Evolutionary conservation across 345 rosid genomes (phyloP).

Genomic region (Salix purpurea): DNA sequence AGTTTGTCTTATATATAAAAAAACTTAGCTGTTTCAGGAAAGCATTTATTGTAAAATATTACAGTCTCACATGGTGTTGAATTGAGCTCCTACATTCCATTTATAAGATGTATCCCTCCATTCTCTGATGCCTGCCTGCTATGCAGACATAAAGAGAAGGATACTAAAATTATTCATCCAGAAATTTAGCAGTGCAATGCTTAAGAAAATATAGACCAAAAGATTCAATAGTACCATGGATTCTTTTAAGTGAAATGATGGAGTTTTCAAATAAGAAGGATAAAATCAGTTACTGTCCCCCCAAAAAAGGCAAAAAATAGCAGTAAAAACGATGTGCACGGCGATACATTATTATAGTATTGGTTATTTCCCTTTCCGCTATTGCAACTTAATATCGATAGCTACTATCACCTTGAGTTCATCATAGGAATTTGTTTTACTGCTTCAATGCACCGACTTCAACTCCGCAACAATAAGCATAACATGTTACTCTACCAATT

Average conservation of each 20-base stretch:
- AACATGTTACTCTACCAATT: neutral
- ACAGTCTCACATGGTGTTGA: neutral
- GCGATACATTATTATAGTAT: neutral
- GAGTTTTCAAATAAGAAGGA: no score
- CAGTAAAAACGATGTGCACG: neutral
- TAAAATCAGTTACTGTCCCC: no score
- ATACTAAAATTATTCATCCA: neutral
- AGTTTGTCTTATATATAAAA: neutral
- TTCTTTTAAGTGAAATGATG: neutral
- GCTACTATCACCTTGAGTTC: neutral
- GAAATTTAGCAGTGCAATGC: neutral
- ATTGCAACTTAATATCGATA: neutral
- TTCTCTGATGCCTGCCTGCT: neutral
- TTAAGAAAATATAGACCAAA: no score
- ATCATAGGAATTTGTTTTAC: neutral
- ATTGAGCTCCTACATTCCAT: neutral
- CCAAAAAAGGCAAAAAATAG: neutral
- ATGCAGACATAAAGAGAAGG: neutral
- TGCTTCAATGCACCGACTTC: neutral
- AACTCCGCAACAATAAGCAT: neutral
- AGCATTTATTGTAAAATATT: neutral
- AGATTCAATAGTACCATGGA: neutral
- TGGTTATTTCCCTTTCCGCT: neutral
- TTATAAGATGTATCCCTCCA: neutral
- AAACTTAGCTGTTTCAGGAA: neutral